These are phyloP conservation scores for Penicillium griseofulvum DNA, from an alignment of 2,329 filamentous ascomycete species.

Conservation along the genomic window DNA sequence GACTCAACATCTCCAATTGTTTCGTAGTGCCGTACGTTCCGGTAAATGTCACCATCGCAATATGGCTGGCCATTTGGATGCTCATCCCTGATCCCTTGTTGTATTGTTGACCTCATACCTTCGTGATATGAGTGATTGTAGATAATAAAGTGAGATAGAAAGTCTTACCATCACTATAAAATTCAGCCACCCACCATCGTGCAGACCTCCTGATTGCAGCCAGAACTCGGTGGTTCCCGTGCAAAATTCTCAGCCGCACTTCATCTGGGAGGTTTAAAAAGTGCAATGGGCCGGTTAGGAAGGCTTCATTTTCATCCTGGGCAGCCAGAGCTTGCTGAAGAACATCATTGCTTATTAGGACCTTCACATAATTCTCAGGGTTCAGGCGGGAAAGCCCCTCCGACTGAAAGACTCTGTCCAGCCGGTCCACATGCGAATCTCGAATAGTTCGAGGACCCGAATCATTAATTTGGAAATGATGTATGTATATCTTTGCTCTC, in stretches of 20 bases:
- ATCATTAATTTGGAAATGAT: neutral
- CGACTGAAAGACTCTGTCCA: neutral
- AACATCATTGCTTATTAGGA: neutral
- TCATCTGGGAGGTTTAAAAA: too few relatives aligned
- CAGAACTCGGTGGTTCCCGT: neutral
- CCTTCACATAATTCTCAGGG: conserved; percentile 2
- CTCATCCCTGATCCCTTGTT: neutral
- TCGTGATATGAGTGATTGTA: neutral
- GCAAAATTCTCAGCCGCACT: neutral
- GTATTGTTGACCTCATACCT: neutral
- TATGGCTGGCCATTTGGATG: conserved; percentile 3
- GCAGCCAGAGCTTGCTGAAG: neutral
- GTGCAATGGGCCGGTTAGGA: neutral
- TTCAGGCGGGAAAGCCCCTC: neutral
- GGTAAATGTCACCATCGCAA: conserved; percentile 8
- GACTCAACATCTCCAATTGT: neutral
- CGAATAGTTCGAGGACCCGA: neutral
- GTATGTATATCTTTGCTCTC: neutral
- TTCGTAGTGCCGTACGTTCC: conserved; percentile 1
- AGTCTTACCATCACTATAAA: conserved; percentile 4
- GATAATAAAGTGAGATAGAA: neutral
- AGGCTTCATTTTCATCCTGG: neutral
- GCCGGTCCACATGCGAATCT: neutral
- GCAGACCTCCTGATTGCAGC: conserved; percentile 1
- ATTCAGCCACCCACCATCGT: conserved; percentile 3